Conservation (phyloP, 2,329 filamentous ascomycete genomes). For the Xylaria sp. region DNA sequence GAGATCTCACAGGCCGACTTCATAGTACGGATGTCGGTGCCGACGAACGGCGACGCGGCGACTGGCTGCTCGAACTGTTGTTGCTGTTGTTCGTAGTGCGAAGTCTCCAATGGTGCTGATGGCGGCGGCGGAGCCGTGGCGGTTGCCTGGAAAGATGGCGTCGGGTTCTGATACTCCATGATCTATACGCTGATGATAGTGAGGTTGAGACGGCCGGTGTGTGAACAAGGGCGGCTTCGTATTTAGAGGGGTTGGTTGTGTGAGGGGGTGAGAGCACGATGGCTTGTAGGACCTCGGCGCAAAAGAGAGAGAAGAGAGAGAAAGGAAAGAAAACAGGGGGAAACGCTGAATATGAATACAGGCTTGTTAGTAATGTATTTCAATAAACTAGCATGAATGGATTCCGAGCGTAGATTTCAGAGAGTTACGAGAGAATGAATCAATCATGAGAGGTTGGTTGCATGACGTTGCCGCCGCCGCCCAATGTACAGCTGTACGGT, state of each 20-base stretch:
- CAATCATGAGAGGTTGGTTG: not conserved
- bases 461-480: slow-evolving; percentile 21
- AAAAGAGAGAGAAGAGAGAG: not conserved
- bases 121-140: not conserved
- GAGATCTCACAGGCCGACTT: slow-evolving; percentile 48
- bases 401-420: not conserved
- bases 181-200: not conserved
- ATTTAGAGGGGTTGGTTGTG: not conserved
- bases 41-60: slow-evolving; percentile 35
- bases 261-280: not conserved
- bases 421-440: not conserved
- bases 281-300: not conserved
- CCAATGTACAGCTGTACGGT: slow-evolving; percentile 19
- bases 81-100: slow-evolving; percentile 6
- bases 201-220: slow-evolving; percentile 11
- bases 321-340: not conserved
- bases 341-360: not conserved
- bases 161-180: slow-evolving; percentile 31
- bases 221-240: not conserved
- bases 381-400: not conserved
- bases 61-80: slow-evolving; percentile 14
- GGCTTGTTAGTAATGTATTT: not conserved
- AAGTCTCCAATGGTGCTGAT: not conserved
- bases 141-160: slow-evolving; percentile 25
- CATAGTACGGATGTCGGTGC: slow-evolving; percentile 43